Evolutionary conservation across 495 filamentous ascomycete genomes (phyloP).

Genomic region (Daldinia bambusicola): DNA sequence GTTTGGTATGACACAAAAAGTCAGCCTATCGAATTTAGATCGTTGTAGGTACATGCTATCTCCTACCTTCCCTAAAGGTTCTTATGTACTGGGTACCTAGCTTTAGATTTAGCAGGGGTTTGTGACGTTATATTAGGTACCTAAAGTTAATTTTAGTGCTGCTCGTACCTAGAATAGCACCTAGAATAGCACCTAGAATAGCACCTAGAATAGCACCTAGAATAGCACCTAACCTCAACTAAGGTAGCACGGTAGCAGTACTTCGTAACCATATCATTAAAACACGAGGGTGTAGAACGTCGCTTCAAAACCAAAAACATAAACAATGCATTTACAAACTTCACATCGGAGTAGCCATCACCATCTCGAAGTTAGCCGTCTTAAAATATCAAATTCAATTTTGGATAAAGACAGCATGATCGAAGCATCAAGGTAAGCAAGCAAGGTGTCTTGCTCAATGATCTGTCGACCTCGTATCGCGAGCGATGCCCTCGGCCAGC

Average conservation of each 20-base stretch:
- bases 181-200: background rate
- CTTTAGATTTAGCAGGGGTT: too few relatives aligned
- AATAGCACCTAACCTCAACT: too few relatives aligned
- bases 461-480: slow-evolving; percentile 23
- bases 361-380: background rate
- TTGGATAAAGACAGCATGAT: slow-evolving; percentile 12
- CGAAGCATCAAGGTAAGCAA: background rate
- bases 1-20: too few relatives aligned
- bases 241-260: too few relatives aligned
- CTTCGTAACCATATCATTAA: background rate
- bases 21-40: too few relatives aligned
- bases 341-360: background rate
- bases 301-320: background rate
- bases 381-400: background rate
- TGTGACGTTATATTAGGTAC: too few relatives aligned
- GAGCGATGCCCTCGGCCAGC: slow-evolving; percentile 38
- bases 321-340: slow-evolving; percentile 2
- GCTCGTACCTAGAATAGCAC: background rate
- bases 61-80: too few relatives aligned
- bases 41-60: too few relatives aligned
- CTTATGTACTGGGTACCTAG: too few relatives aligned
- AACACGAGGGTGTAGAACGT: too few relatives aligned
- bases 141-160: background rate
- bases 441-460: slow-evolving; percentile 35
- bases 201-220: background rate